Evolutionary conservation across 495 filamentous ascomycete genomes (phyloP).

Genomic region (Astrocystis sublimbata): DNA sequence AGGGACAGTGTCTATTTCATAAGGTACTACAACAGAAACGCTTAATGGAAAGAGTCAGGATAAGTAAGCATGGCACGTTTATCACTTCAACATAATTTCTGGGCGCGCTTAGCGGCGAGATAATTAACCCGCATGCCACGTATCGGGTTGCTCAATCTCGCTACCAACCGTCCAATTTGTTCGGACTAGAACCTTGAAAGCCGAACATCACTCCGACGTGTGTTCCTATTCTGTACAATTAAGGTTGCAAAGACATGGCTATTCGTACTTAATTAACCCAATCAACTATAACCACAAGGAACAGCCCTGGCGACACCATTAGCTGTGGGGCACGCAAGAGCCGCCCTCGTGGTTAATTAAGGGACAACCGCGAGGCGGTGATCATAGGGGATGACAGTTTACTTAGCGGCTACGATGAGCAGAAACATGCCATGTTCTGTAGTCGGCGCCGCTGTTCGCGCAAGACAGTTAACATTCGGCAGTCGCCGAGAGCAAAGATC

Average conservation of each 20-base stretch:
- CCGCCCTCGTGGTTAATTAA: not conserved
- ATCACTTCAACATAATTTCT: too few species aligned
- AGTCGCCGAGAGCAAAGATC: not conserved
- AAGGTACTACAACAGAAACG: too few species aligned
- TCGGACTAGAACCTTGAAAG: too few species aligned
- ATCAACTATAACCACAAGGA: not conserved
- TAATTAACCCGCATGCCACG: too few species aligned
- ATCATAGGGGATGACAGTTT: not conserved
- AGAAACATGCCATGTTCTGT: not conserved
- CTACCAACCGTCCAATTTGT: too few species aligned
- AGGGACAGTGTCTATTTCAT: too few species aligned
- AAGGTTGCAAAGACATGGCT: not conserved
- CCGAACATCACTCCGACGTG: too few species aligned
- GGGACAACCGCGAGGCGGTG: not conserved
- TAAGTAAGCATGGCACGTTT: too few species aligned
- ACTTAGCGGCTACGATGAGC: not conserved
- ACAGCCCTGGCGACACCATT: not conserved
- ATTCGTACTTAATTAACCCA: too few species aligned
- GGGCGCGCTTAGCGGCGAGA: too few species aligned
- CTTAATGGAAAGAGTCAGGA: too few species aligned
- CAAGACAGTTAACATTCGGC: not conserved
- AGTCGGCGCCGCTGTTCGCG: not conserved
- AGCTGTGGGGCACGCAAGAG: not conserved
- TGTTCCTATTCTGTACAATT: slow-evolving; percentile 1
- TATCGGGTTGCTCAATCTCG: too few species aligned